Evolutionary conservation across 2,329 filamentous ascomycete species (phyloP).

Genomic region (Aspergillus ochraceoroseus): DNA sequence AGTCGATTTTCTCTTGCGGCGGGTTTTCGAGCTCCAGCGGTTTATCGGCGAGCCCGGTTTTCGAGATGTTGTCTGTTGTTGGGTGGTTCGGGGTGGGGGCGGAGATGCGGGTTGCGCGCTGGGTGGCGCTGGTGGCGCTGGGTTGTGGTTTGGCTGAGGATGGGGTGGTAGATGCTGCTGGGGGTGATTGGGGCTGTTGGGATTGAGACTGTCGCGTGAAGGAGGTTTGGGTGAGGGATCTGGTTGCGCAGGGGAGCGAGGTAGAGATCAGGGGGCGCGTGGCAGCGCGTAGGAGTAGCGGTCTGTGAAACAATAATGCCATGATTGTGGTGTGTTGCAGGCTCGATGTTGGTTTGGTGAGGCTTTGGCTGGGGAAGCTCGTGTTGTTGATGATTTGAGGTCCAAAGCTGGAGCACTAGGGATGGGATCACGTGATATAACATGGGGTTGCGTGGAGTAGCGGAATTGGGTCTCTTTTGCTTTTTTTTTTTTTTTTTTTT

Average conservation of each 20-base stretch:
- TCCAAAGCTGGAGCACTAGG: constrained; percentile 14
- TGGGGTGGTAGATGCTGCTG: constrained; percentile 11
- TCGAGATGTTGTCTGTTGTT: constrained; percentile 37
- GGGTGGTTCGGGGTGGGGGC: constrained; percentile 27
- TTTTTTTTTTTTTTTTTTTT: no score
- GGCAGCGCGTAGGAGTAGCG: background rate
- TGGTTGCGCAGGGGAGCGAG: constrained; percentile 12
- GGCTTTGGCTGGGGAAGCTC: constrained; percentile 5
- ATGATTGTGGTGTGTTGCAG: no score
- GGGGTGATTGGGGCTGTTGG: background rate
- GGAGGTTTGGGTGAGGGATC: constrained; percentile 3
- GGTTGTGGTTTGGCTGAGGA: constrained; percentile 14
- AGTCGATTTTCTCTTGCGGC: constrained; percentile 58
- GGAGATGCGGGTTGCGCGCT: constrained; percentile 19
- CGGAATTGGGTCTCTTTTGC: no score
- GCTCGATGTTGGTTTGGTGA: no score
- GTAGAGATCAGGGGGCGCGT: background rate
- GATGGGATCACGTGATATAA: constrained; percentile 27
- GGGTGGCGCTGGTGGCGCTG: constrained; percentile 19
- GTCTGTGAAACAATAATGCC: constrained; percentile 20
- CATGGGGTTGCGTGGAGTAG: background rate
- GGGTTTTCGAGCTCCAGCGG: constrained; percentile 31
- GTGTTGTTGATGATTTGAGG: constrained; percentile 3
- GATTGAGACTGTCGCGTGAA: background rate
- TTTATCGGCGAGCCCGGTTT: constrained; percentile 37